Base-by-base conservation (phyloP, 1,284 basidiomycete species). In the Schizophyllum amplum region DNA sequence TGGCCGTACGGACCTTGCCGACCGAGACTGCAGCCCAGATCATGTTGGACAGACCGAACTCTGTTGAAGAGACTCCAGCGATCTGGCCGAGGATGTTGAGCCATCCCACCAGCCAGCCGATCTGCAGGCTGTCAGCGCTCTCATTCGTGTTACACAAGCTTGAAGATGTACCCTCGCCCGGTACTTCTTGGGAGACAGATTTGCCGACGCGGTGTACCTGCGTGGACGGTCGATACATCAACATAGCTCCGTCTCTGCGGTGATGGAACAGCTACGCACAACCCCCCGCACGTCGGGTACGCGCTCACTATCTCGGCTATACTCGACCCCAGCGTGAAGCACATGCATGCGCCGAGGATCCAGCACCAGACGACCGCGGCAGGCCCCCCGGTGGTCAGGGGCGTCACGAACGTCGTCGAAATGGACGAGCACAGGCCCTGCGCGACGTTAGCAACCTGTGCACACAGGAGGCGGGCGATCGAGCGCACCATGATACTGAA, bases 11-110 rank as follows among this genome's bases (percentile, higher is more conserved):
- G 57, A 80, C 80, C 66, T 77, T 81, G 50, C 75, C 79, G 53
- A 86, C 68, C 24, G 77, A 78, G 20, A 82, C 84, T 0, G 89
- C 92, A 13, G 87, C 86, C 72, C 90, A 87, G 61, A 96, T 94
- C 94, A 96, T 95, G 67, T 83, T 82, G 24, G 89, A 80, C 22
- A 97, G 77, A 57, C 93, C 94, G 66, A 90, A 96, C 70, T 95
- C 94, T 1, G 92, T 94, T 1, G 90, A 92, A 1, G 90, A 84
- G 51, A 93, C 75, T 27, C 92, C 92, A 4, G 89, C 87, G 56
- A 91, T 82, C 69, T 93, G 92, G 49, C 82, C 81, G 11, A 95
- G 83, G 51, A 93, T 83, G 69, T 95, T 96, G 54, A 96, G 79
- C 90, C 84, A 94, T 56, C 91, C 91, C 51, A 89, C 88, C 17